phyloP scores from a whole-genome alignment of 192 early-diverging fungal species.

The Chytriomyces confervae region DNA sequence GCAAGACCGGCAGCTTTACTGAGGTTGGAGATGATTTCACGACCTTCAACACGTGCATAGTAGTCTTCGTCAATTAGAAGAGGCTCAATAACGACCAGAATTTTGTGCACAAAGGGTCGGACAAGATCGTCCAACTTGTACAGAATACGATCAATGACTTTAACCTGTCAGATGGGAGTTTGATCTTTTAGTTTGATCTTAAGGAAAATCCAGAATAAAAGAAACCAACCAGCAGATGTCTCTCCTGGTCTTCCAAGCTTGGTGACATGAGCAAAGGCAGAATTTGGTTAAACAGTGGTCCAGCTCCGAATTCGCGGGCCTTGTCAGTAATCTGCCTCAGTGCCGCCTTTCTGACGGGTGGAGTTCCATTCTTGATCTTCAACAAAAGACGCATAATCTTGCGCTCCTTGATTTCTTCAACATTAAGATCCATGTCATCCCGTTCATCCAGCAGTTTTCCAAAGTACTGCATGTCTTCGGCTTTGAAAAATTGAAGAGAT shows the following conservation, averaged over 20 bases:
- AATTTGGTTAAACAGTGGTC: conserved; percentile 94
- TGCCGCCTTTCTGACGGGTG: conserved; percentile 90
- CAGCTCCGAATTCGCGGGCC: conserved; percentile 92
- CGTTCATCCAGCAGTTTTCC: conserved; percentile 81
- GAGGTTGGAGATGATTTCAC: conserved; percentile 97
- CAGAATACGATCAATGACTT: conserved; percentile 95
- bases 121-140: conserved; percentile 96
- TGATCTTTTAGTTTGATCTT: neutral
- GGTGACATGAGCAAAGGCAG: conserved; percentile 95
- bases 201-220: neutral
- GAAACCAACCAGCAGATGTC: conserved; percentile 83
- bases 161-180: conserved; percentile 41
- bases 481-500: conserved; percentile 87
- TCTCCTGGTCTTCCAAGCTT: conserved; percentile 97
- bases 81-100: conserved; percentile 98
- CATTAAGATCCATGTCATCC: conserved; percentile 79
- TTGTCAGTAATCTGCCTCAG: conserved; percentile 95
- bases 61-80: conserved; percentile 97
- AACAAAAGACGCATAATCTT: conserved; percentile 95
- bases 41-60: conserved; percentile 94
- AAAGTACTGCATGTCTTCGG: conserved; percentile 98
- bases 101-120: conserved; percentile 96
- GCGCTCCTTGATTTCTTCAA: conserved; percentile 91
- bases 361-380: conserved; percentile 98
- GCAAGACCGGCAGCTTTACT: conserved; percentile 96